Conservation (phyloP, 176 grass and related monocot genomes). For the Neostapfia colusana region DNA sequence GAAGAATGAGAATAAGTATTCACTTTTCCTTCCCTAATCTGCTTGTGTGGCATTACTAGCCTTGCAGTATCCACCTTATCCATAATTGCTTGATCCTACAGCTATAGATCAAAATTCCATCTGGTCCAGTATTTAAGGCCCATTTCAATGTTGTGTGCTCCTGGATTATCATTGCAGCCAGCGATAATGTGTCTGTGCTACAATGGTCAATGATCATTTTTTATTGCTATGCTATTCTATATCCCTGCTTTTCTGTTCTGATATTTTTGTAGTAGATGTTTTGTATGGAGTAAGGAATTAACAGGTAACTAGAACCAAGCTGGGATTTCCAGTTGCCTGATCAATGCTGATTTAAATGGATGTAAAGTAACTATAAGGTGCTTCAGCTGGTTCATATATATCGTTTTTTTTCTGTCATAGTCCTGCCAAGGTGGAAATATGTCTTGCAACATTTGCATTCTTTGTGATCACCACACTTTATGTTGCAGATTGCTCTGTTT, state of each 20-base stretch:
- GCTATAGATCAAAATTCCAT: neutral
- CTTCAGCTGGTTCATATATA: slow-evolving; percentile 20
- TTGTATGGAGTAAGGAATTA: neutral
- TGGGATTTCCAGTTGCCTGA: slow-evolving; percentile 1
- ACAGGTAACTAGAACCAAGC: slow-evolving; percentile 8
- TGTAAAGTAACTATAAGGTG: too few species aligned
- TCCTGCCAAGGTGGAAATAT: neutral
- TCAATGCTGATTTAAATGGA: neutral
- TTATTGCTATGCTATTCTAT: too few species aligned
- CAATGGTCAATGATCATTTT: too few species aligned
- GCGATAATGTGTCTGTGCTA: too few species aligned
- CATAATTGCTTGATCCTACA: neutral
- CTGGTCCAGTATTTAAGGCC: too few species aligned
- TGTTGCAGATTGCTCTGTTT: slow-evolving; percentile 16
- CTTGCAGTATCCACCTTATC: too few species aligned
- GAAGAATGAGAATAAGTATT: slow-evolving; percentile 5
- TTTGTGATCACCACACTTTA: neutral
- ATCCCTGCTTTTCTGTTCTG: too few species aligned
- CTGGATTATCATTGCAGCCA: too few species aligned
- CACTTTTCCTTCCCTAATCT: neutral
- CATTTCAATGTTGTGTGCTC: too few species aligned
- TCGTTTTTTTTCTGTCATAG: neutral
- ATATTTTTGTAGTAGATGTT: slow-evolving; percentile 8
- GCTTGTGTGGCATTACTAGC: slow-evolving; percentile 2
- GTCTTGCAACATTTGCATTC: neutral